phyloP scores from a whole-genome alignment of 352 stramenopile species.

The Phytophthora constricta region DNA sequence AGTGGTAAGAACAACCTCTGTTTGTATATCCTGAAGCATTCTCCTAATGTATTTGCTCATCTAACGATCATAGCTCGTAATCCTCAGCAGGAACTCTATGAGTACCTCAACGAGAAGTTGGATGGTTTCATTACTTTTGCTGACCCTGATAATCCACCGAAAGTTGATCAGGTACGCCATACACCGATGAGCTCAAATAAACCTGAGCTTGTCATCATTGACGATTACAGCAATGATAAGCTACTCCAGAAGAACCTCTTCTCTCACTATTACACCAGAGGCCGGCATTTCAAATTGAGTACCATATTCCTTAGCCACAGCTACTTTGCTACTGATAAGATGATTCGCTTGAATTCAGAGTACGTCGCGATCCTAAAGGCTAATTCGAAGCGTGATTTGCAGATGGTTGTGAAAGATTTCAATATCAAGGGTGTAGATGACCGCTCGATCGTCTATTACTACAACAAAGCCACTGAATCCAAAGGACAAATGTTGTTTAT shows the following conservation, averaged over 20 bases:
- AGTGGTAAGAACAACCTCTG: constrained; percentile 12
- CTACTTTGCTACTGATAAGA: not conserved
- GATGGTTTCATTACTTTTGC: not conserved
- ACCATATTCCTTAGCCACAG: not conserved
- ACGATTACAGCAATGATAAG: not conserved
- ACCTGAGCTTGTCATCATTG: not conserved
- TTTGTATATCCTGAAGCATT: constrained; percentile 3
- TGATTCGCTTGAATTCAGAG: not conserved
- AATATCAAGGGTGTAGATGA: not conserved
- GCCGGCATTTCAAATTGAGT: not conserved
- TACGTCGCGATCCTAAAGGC: not conserved
- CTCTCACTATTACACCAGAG: not conserved
- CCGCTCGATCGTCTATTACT: constrained; percentile 2
- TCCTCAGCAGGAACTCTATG: constrained; percentile 15
- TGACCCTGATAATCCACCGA: not conserved
- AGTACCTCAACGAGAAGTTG: constrained; percentile 15
- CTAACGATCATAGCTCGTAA: constrained; percentile 7
- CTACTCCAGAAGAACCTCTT: not conserved
- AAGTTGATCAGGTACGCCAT: not conserved
- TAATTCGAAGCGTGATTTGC: not conserved
- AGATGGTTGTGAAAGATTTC: not conserved
- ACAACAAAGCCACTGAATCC: constrained; percentile 7
- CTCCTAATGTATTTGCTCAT: not conserved
- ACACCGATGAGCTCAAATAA: not conserved
- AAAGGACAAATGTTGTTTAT: constrained; percentile 21